Base-by-base conservation (phyloP, 371 early-diverging fungal genomes). In the Zopfochytrium polystomum region DNA sequence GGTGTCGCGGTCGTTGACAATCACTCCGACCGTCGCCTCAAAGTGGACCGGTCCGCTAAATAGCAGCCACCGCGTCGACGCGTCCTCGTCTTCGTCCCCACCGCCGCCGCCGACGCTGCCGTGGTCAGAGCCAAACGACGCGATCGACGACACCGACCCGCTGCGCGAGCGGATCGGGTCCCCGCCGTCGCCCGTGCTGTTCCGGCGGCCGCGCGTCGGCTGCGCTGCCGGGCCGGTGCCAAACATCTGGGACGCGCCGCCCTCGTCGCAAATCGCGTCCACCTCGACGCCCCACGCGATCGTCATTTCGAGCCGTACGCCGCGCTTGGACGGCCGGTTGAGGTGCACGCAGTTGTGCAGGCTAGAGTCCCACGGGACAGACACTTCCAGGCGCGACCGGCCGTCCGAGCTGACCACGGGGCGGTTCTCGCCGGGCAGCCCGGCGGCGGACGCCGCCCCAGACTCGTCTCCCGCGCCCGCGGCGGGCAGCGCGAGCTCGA, bases 291-390 rank as follows among this genome's bases (percentile, higher is more conserved):
- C 69, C 62, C 62, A 68, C 20, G 56, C 62, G 3, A 73, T 22
- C 1, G 55, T 56, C 50, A 70, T 29, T 18, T 60, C 51, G 4
- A 73, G 45, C n/a, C 57, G 26, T 32, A 51, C 33, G 15, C 80
- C 78, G 3, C 77, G 67, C 26, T 77, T 70, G 0, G 92, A 90
- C 13, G 87, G 70, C 22, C 80, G 55, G 66, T 93, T 91, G 48
- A 93, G 73, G 54, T 86, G 79, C 2, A 82, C 62, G 1, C 84
- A 85, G 20, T 87, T 89, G 54, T 91, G 90, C 9, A 90, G 77
- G 0, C 89, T 87, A 23, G 89, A 87, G 60, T 93, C 94, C 94
- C 94, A 93, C 0, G 90, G 74, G 9, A 83, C 84, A 22, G 80
- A 75, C 5, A 82, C 79, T 20, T 72, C 62, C 1, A 89, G 57